phyloP scores from a whole-genome alignment of 371 early-diverging fungal species.

The Syncephalastrum monosporum region DNA sequence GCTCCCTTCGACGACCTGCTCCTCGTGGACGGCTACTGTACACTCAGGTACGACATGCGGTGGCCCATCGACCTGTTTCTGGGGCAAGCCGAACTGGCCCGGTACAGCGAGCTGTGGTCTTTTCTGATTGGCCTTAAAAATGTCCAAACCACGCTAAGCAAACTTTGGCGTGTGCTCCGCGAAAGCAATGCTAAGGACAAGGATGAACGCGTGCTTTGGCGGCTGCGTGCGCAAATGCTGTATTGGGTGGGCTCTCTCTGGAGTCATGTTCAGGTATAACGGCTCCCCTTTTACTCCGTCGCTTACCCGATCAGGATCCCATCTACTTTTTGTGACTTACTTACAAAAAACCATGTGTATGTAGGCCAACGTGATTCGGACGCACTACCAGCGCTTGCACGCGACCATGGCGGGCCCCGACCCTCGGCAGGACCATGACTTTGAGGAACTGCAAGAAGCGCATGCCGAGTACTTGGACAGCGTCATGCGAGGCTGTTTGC shows the following conservation, averaged over 20 bases:
- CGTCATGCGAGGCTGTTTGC: constrained; percentile 53
- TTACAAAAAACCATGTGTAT: neutral
- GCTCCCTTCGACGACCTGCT: constrained; percentile 32
- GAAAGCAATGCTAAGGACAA: constrained; percentile 7
- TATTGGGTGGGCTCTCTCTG: constrained; percentile 76
- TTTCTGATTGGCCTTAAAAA: constrained; percentile 58
- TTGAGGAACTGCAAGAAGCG: constrained; percentile 58
- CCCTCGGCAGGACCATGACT: constrained; percentile 24
- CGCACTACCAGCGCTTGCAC: constrained; percentile 28
- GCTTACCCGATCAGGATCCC: too few relatives aligned
- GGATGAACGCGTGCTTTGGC: constrained; percentile 47
- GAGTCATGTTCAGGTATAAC: constrained; percentile 73
- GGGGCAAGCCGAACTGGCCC: constrained; percentile 53
- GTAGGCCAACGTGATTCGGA: constrained; percentile 68
- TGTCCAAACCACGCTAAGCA: constrained; percentile 39
- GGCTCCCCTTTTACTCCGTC: neutral
- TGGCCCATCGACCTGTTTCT: constrained; percentile 84
- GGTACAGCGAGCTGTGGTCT: constrained; percentile 60
- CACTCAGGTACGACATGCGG: constrained; percentile 55
- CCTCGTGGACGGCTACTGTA: constrained; percentile 48
- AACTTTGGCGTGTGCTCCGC: constrained; percentile 26
- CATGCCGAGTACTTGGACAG: constrained; percentile 47
- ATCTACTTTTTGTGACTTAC: neutral
- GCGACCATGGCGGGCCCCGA: constrained; percentile 17
- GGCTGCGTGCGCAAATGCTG: constrained; percentile 60